Evolutionary conservation across 2,329 filamentous ascomycete genomes (phyloP), one percentile per base, ranked within the genome.

Genomic region (Calonectria crousiana): DNA sequence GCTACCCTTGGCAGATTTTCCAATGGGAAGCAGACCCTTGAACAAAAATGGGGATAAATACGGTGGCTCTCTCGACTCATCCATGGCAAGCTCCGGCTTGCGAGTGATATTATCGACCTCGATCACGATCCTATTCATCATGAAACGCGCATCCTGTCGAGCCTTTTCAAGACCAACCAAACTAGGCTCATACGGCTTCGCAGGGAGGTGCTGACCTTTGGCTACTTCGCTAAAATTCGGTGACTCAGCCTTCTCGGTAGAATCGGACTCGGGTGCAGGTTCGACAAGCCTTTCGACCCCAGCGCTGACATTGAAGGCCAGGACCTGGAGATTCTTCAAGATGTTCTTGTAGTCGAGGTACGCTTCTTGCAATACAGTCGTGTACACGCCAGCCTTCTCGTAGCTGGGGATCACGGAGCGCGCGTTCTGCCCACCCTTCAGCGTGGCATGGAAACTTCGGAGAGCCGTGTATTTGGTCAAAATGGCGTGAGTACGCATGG

Each of bases 381-480:
- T 62, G n/a, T 74, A 74, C 14, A 69, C 56, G 2, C 64, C 64
- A 0, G 72, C 56, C 64, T 53, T 49, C 5, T 74, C 72, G 18
- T 32, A 66, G 60, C 41, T 65, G 3, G 60, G 18, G 32, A 74
- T 14, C 10, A 47, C 4, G 23, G 72, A 30, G 36, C 32, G 13
- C 28, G 44, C 34, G 44, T 28, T 9, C 18, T 44, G 18, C 0
- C 26, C 60, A 30, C 34, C 13, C 38, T 65, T 66, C 18, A 68
- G 47, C 4, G 11, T 10, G 2, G 49, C 16, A 18, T 75, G 47
- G 16, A 58, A 75, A 26, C 67, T 73, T 0, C 64, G 34, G 5
- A 75, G 56, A 18, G 69, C 32, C 6, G 72, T 68, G n/a, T 75
- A 75, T 44, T 71, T 75, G 32, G 71, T 75, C 5, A 75, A 30